Conservation (phyloP, 345 rosid genomes). For the Gossypium ekmanianum region DNA sequence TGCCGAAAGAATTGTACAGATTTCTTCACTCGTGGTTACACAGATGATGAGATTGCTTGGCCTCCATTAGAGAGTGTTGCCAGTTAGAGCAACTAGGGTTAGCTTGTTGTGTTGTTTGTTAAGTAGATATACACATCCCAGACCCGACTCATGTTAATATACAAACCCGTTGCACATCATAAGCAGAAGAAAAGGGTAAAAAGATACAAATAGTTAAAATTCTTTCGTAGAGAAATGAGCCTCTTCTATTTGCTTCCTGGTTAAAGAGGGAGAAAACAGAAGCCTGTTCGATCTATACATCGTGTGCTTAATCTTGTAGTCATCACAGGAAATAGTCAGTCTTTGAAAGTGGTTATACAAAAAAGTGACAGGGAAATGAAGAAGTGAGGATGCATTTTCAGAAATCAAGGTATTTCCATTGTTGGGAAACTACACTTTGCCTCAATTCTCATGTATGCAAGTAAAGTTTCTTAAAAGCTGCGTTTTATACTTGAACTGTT, state of each 20-base stretch:
- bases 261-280: not conserved
- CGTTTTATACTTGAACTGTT: not conserved
- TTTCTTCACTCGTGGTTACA: constrained; percentile 65
- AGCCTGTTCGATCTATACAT: not conserved
- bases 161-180: constrained; percentile 8
- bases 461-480: not conserved
- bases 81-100: constrained; percentile 20
- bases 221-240: not conserved
- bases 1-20: constrained; percentile 80
- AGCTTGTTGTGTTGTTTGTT: not conserved
- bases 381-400: not conserved
- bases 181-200: not conserved
- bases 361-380: not conserved
- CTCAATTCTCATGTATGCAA: too few relatives aligned
- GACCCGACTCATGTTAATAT: not conserved
- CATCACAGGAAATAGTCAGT: not conserved
- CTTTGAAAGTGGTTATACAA: not conserved
- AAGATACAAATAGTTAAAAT: not conserved
- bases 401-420: not conserved
- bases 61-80: constrained; percentile 58
- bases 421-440: not conserved
- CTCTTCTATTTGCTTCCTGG: not conserved
- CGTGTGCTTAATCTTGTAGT: not conserved
- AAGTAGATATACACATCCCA: not conserved
- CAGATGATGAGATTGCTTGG: constrained; percentile 74